These are phyloP conservation scores for Epichloe uncinata DNA, from an alignment of 2,329 filamentous ascomycete species.

Conservation along the genomic window DNA sequence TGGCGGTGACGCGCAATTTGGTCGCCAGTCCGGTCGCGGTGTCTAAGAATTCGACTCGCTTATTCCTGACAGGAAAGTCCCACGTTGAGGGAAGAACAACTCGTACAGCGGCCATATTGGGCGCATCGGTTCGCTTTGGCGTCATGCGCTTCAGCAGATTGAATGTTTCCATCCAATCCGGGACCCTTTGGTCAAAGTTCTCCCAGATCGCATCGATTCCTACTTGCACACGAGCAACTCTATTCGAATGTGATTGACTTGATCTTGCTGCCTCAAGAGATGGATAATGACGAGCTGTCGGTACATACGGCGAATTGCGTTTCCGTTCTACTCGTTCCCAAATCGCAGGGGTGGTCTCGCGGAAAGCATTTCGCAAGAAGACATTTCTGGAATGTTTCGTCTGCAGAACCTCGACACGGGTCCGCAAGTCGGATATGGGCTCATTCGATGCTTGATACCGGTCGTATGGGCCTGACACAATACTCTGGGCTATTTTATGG, in stretches of 20 bases:
- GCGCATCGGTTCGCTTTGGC: slow-evolving; percentile 16
- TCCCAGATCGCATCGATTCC: slow-evolving; percentile 22
- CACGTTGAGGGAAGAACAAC: slow-evolving; percentile 22
- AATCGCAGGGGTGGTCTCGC: slow-evolving; percentile 9
- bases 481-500: neutral
- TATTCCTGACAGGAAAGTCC: slow-evolving; percentile 21
- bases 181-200: slow-evolving; percentile 14
- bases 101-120: slow-evolving; percentile 23
- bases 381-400: slow-evolving; percentile 13
- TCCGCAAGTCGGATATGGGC: neutral
- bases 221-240: slow-evolving; percentile 22
- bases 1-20: slow-evolving; percentile 20
- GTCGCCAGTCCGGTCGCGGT: slow-evolving; percentile 20
- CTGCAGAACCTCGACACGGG: neutral
- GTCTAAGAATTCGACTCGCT: slow-evolving; percentile 21
- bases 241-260: slow-evolving; percentile 11
- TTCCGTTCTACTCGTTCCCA: slow-evolving; percentile 10
- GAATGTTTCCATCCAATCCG: slow-evolving; percentile 29
- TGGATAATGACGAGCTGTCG: slow-evolving; percentile 16
- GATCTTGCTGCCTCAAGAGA: slow-evolving; percentile 11
- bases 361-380: slow-evolving; percentile 18
- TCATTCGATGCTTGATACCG: slow-evolving; percentile 1
- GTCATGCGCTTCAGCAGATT: slow-evolving; percentile 25
- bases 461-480: neutral
- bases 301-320: slow-evolving; percentile 16